These are phyloP conservation scores for Oryza meyeriana DNA, from an alignment of 176 grass and related monocot genomes.

Conservation along the genomic window DNA sequence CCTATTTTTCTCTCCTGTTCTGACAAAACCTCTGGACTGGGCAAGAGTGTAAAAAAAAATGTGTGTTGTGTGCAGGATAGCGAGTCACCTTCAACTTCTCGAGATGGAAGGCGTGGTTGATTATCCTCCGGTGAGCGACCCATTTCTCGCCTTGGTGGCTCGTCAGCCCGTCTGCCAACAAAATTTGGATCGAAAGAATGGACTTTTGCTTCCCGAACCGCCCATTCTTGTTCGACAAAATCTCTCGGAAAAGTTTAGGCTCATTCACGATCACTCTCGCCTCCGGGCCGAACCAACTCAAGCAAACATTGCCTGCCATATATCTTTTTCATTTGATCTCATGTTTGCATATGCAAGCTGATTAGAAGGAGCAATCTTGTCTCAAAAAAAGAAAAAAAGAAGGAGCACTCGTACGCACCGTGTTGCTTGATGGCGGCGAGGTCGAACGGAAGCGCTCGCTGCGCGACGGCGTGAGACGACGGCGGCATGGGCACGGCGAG, in stretches of 20 bases:
- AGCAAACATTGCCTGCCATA: constrained; percentile 44
- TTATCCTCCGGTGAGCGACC: constrained; percentile 57
- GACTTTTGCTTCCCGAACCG: constrained; percentile 29
- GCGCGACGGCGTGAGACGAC: constrained; percentile 46
- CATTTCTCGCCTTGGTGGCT: constrained; percentile 58
- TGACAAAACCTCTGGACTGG: background rate
- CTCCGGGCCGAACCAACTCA: constrained; percentile 43
- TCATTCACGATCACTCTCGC: constrained; percentile 40
- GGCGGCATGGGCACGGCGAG: constrained; percentile 38
- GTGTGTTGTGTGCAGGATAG: background rate
- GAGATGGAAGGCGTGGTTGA: constrained; percentile 69
- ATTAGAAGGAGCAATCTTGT: background rate
- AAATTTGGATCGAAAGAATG: background rate
- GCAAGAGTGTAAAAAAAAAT: background rate
- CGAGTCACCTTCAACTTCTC: constrained; percentile 61
- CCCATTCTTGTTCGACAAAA: constrained; percentile 43
- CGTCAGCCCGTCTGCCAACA: constrained; percentile 9
- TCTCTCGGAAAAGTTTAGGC: constrained; percentile 40
- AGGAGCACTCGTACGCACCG: constrained; percentile 16
- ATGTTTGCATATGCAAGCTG: too few relatives aligned
- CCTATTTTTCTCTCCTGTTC: too few relatives aligned
- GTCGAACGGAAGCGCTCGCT: constrained; percentile 29
- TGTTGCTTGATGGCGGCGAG: constrained; percentile 23
- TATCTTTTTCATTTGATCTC: background rate
- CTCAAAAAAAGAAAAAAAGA: too few relatives aligned